phyloP scores from a whole-genome alignment of 2,329 filamentous ascomycete species.

The Scytalidium sp. region DNA sequence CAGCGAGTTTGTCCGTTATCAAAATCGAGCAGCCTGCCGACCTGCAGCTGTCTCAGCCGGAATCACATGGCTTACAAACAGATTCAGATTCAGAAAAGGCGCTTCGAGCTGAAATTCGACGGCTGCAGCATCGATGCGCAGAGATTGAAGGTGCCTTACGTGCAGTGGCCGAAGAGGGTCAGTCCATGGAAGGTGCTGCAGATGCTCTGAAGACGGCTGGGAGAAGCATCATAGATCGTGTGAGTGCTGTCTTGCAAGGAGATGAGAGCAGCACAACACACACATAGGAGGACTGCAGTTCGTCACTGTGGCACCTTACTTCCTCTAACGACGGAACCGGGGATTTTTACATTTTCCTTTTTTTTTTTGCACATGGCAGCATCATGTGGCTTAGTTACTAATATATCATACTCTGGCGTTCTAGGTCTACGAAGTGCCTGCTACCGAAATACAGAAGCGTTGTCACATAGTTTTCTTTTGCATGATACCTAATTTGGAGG shows the following conservation, averaged over 20 bases:
- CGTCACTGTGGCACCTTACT: too few species aligned
- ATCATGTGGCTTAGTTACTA: neutral
- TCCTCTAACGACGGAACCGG: too few species aligned
- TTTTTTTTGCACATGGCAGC: too few species aligned
- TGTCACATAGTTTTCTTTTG: neutral
- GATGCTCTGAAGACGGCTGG: conserved; percentile 16
- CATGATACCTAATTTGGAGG: neutral
- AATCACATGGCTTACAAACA: neutral
- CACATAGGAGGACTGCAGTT: neutral
- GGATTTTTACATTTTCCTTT: neutral
- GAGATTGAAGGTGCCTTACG: conserved; percentile 21
- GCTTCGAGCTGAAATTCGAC: conserved; percentile 22
- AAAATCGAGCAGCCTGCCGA: neutral
- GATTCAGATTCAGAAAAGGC: conserved; percentile 8
- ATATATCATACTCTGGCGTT: neutral
- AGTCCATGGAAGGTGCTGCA: conserved; percentile 21
- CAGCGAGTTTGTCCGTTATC: neutral
- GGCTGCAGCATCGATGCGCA: conserved; percentile 19
- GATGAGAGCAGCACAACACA: neutral
- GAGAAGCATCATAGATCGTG: conserved; percentile 17
- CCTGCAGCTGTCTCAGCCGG: neutral
- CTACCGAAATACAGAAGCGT: neutral
- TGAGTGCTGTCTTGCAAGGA: conserved; percentile 5
- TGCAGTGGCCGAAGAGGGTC: conserved; percentile 21
- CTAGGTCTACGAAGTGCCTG: neutral